Percentiles rank a stretch among this genome's conserved stretches.
These are phyloP conservation scores for Selaginella tamariscina DNA, from an alignment of 75 land plant species.

Conservation along the genomic window DNA sequence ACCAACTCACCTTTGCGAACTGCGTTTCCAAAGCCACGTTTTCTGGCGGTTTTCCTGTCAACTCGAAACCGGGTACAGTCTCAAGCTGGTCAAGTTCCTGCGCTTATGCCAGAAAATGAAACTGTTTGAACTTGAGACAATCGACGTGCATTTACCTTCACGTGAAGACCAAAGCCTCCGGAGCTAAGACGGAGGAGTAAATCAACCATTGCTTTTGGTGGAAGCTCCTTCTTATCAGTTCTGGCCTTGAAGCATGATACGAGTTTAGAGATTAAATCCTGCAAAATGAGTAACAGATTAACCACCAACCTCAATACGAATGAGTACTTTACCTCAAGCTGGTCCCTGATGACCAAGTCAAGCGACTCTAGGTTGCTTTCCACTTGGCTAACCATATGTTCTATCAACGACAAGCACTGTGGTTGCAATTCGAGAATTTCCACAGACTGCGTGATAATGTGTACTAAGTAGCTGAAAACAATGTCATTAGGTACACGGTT, in stretches of 20 bases:
- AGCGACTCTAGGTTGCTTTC: constrained; percentile 23
- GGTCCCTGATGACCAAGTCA: constrained; percentile 45
- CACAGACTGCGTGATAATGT: constrained; percentile 54
- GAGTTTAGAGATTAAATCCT: constrained; percentile 72
- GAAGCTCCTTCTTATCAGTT: constrained; percentile 28
- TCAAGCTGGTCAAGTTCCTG: constrained; percentile 89
- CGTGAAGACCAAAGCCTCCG: too few relatives aligned
- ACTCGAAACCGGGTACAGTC: constrained; percentile 49
- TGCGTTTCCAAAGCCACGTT: constrained; percentile 33
- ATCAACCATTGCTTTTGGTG: constrained; percentile 28
- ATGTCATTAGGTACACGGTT: background rate
- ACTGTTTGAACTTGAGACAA: background rate
- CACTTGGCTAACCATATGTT: constrained; percentile 37
- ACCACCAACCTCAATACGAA: background rate
- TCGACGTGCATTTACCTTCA: too few relatives aligned
- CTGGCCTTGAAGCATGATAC: too few relatives aligned
- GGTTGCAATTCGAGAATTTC: constrained; percentile 38
- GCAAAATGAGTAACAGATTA: constrained; percentile 1
- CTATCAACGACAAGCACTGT: constrained; percentile 57
- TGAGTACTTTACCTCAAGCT: constrained; percentile 50
- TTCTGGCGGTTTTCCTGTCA: constrained; percentile 42
- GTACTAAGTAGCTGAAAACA: constrained; percentile 87
- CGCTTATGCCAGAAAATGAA: too few relatives aligned
- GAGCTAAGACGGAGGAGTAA: constrained; percentile 58
- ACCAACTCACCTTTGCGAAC: constrained; percentile 59